Evolutionary conservation across 2,329 filamentous ascomycete genomes (phyloP), one percentile per base, ranked within the genome.

Genomic region (Bimuria novae-zelandiae): DNA sequence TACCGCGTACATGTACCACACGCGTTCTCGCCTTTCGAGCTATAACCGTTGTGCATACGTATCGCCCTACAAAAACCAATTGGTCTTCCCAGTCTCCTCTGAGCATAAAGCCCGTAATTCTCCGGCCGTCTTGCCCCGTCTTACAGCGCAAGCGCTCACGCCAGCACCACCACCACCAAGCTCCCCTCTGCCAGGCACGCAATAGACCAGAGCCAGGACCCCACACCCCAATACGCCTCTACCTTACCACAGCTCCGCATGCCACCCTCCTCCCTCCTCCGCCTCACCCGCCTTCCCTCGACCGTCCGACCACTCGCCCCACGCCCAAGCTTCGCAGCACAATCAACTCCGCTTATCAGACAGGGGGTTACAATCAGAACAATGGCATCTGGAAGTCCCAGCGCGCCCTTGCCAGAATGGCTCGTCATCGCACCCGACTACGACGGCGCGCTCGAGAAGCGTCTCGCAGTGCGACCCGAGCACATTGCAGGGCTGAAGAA

Each of bases 351-450:
- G n/a, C n/a, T n/a, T n/a, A n/a, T n/a, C n/a, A n/a, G n/a, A n/a
- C n/a, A n/a, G n/a, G n/a, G n/a, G n/a, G n/a, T n/a, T n/a, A n/a
- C n/a, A n/a, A 19, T 35, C 6, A 51, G 52, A 39, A 61, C 52
- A 49, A 71, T 71, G 68, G 59, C 66, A 35, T 62, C 59, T 2
- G n/a, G 53, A 8, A 57, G 56, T 1, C 16, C 53, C 7, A 50
- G 49, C 3, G 51, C 58, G 0, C 60, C 69, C 11, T 56, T 71
- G 7, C 70, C 66, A 27, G 80, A 82, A 72, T 82, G 79, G 79
- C 74, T 82, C 49, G 72, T 80, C 56, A 80, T 82, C 46, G 57
- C 78, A 0, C 79, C 79, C 1, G 80, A 82, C 59, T 65, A 75
- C 30, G 56, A 59, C 2, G 75, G 71, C 40, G 75, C 71, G 16